These are phyloP conservation scores for Sporothrix dimorphospora DNA, from an alignment of 2,329 filamentous ascomycete genomes.

Conservation along the genomic window DNA sequence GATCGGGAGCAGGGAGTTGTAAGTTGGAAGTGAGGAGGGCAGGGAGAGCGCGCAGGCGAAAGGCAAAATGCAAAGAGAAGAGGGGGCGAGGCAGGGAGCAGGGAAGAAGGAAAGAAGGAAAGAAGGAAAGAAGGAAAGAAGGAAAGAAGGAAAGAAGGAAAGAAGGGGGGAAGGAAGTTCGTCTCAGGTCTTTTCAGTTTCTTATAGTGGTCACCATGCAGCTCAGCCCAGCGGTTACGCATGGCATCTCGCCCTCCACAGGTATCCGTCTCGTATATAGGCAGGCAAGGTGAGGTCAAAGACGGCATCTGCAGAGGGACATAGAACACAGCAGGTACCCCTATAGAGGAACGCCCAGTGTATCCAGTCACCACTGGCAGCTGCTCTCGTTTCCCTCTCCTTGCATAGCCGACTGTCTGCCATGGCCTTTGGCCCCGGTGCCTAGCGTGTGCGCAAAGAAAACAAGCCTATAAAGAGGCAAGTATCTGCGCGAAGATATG, in stretches of 20 bases:
- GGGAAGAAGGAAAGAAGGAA: not conserved
- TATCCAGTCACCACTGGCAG: not conserved
- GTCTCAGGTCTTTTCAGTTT: conserved; percentile 81
- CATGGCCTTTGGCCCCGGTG: conserved; percentile 66
- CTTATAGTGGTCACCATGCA: conserved; percentile 53
- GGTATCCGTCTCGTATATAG: conserved; percentile 7
- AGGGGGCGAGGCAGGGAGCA: conserved; percentile 19
- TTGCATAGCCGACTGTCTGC: conserved; percentile 47
- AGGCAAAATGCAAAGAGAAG: not conserved
- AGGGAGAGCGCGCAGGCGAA: not conserved
- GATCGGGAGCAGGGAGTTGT: not conserved
- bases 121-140: too few species aligned
- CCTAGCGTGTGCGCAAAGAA: conserved; percentile 52
- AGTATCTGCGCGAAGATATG: not conserved
- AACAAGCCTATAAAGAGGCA: conserved; percentile 29
- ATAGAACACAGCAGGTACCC: too few species aligned
- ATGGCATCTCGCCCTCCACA: conserved; percentile 35
- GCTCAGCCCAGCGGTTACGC: conserved; percentile 55
- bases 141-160: too few species aligned
- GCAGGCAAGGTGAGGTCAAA: not conserved
- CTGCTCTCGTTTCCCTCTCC: not conserved
- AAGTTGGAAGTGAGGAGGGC: not conserved
- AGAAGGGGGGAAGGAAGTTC: conserved; percentile 27
- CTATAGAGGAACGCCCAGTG: too few species aligned
- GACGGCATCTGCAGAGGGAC: not conserved